Evolutionary conservation across 1,139 yeast genomes (phyloP).

Genomic region (Eremothecium cymbalariae): DNA sequence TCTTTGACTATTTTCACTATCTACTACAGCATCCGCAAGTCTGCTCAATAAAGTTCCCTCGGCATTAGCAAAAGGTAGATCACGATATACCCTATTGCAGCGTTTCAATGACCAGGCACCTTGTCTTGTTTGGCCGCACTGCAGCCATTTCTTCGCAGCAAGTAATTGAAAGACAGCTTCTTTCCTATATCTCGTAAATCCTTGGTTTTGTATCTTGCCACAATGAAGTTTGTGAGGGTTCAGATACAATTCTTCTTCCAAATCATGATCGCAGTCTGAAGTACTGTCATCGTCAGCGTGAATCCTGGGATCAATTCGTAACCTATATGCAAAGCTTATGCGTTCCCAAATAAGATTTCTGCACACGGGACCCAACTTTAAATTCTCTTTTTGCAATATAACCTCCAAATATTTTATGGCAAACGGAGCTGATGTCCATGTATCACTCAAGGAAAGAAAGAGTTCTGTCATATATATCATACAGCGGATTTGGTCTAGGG

Average conservation of each 20-base stretch:
- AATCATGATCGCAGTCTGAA: conserved; percentile 7
- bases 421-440: conserved; percentile 36
- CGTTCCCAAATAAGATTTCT: conserved; percentile 44
- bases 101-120: conserved; percentile 4
- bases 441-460: conserved; percentile 34
- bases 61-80: conserved; percentile 2
- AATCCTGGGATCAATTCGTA: conserved; percentile 28
- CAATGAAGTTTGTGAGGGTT: conserved; percentile 12
- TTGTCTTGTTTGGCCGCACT: conserved; percentile 2
- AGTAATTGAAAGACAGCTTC: conserved; percentile 72
- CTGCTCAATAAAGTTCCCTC: conserved; percentile 4
- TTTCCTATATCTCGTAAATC: conserved; percentile 58
- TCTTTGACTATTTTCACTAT: background rate
- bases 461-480: conserved; percentile 34
- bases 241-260: conserved; percentile 20
- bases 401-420: conserved; percentile 35
- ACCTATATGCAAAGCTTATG: conserved; percentile 37
- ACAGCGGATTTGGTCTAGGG: conserved; percentile 32
- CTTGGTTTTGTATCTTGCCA: conserved; percentile 23
- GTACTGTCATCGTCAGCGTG: conserved; percentile 16
- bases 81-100: conserved; percentile 3
- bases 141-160: conserved; percentile 67
- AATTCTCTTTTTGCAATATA: conserved; percentile 29
- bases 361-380: conserved; percentile 27
- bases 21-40: background rate